These are phyloP conservation scores for Penicillium cosmopolitanum DNA, from an alignment of 495 filamentous ascomycete species.

Conservation along the genomic window DNA sequence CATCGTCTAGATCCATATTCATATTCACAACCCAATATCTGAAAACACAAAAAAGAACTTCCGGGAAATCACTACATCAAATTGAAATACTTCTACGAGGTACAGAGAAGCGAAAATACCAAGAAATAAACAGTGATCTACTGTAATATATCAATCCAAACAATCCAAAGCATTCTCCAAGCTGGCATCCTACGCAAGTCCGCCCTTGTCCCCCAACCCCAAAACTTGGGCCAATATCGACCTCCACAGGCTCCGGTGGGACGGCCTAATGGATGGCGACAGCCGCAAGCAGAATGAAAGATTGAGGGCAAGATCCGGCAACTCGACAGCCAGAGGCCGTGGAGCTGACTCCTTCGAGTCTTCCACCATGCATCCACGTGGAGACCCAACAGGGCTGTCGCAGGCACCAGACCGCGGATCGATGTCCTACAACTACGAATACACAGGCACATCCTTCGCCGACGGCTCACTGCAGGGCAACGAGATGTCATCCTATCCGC, in stretches of 20 bases:
- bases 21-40: neutral
- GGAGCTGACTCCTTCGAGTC: slow-evolving; percentile 41
- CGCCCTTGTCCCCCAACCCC: slow-evolving; percentile 63
- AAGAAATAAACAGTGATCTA: no score
- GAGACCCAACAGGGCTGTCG: slow-evolving; percentile 38
- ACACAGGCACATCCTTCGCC: slow-evolving; percentile 45
- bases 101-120: no score
- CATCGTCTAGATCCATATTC: neutral
- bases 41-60: neutral
- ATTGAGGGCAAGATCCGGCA: slow-evolving; percentile 30
- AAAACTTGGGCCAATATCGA: slow-evolving; percentile 55
- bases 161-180: slow-evolving; percentile 37
- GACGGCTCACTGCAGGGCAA: slow-evolving; percentile 44
- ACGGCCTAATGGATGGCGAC: slow-evolving; percentile 70
- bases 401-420: slow-evolving; percentile 37
- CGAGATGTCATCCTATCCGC: slow-evolving; percentile 50
- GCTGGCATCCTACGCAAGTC: slow-evolving; percentile 62
- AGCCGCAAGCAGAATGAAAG: slow-evolving; percentile 69
- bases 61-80: no score
- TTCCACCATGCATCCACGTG: slow-evolving; percentile 42
- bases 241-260: slow-evolving; percentile 47
- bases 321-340: slow-evolving; percentile 29
- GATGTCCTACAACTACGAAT: slow-evolving; percentile 49
- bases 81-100: no score
- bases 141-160: no score